These are phyloP conservation scores for Stagonosporopsis tanaceti DNA, from an alignment of 2,329 filamentous ascomycete species.

Conservation along the genomic window DNA sequence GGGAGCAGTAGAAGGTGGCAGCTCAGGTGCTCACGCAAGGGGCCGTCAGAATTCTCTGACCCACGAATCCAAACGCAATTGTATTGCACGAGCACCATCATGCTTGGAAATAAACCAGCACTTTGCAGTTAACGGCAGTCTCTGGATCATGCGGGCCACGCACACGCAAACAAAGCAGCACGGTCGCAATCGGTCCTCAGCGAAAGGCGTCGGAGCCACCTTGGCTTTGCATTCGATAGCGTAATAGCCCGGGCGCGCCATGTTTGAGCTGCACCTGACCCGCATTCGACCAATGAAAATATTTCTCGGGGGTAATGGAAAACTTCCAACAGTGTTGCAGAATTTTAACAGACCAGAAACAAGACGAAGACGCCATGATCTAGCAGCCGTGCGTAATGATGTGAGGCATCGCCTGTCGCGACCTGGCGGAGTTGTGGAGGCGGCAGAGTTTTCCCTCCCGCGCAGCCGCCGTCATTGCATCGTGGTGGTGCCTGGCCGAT, in stretches of 20 bases:
- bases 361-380: slow-evolving; percentile 30
- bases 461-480: slow-evolving; percentile 23
- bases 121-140: slow-evolving; percentile 56
- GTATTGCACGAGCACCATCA: slow-evolving; percentile 31
- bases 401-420: slow-evolving; percentile 23
- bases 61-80: slow-evolving; percentile 38
- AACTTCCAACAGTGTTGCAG: slow-evolving; percentile 32
- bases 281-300: slow-evolving; percentile 10
- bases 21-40: slow-evolving; percentile 24
- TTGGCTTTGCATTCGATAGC: slow-evolving; percentile 39
- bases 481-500: slow-evolving; percentile 17
- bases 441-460: slow-evolving; percentile 31
- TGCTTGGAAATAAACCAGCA: slow-evolving; percentile 35
- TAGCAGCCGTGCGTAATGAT: slow-evolving; percentile 26
- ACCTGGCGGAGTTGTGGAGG: slow-evolving; percentile 28
- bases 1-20: slow-evolving; percentile 13
- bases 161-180: slow-evolving; percentile 33
- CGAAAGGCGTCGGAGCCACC: slow-evolving; percentile 26
- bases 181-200: slow-evolving; percentile 21
- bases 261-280: slow-evolving; percentile 37
- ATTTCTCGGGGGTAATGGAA: slow-evolving; percentile 41
- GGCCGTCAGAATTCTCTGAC: slow-evolving; percentile 36
- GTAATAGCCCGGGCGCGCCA: slow-evolving; percentile 39
- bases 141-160: slow-evolving; percentile 44
- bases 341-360: slow-evolving; percentile 28